Evolutionary conservation across 1,284 basidiomycete species (phyloP).

Genomic region (Cryptococcus depauperatus): DNA sequence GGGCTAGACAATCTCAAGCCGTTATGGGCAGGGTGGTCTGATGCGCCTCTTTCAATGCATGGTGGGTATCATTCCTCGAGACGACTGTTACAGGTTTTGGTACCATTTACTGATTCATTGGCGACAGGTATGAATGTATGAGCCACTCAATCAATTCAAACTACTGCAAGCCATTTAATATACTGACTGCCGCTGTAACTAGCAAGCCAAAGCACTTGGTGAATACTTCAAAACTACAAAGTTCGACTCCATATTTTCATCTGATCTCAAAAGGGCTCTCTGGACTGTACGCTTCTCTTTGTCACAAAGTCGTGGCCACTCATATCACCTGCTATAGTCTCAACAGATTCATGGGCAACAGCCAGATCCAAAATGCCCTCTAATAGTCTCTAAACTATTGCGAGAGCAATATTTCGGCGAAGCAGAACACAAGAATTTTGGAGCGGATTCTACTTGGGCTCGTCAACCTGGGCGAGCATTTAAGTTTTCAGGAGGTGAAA

Average conservation of each 20-base stretch:
- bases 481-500: conserved; percentile 40
- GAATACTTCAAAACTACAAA: conserved; percentile 53
- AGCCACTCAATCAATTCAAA: background rate
- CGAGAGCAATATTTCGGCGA: conserved; percentile 44
- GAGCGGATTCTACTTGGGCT: conserved; percentile 26
- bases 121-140: conserved; percentile 13
- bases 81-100: background rate
- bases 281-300: conserved; percentile 37
- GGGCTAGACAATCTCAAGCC: conserved; percentile 44
- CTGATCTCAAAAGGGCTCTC: conserved; percentile 65
- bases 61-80: conserved; percentile 53
- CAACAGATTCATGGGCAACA: conserved; percentile 42
- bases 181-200: background rate
- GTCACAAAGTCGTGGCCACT: background rate
- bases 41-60: conserved; percentile 72
- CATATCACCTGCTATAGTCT: conserved; percentile 20
- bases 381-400: conserved; percentile 32
- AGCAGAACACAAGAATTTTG: conserved; percentile 37
- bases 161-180: background rate
- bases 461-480: conserved; percentile 34
- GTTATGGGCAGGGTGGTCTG: conserved; percentile 74
- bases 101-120: background rate
- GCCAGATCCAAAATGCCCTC: conserved; percentile 27
- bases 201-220: conserved; percentile 78
- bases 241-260: conserved; percentile 66